phyloP scores from a whole-genome alignment of 805 yeast genomes.

The Saccharomycopsis synnaedendra region DNA sequence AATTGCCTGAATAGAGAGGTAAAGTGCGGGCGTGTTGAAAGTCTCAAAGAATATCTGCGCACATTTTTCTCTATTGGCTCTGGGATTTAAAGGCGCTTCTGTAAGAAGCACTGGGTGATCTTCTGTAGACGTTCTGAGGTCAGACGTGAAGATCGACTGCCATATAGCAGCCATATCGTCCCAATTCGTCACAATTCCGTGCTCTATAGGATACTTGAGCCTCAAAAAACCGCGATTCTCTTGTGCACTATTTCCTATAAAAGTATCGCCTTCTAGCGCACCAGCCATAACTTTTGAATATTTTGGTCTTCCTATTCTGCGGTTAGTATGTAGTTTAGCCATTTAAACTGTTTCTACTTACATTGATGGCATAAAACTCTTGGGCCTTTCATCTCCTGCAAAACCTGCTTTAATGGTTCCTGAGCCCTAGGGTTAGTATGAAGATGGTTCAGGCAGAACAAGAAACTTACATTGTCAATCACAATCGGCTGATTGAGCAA shows the following conservation, averaged over 20 bases:
- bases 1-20: constrained; percentile 65
- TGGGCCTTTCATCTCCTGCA: constrained; percentile 84
- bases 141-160: constrained; percentile 53
- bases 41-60: constrained; percentile 62
- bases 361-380: constrained; percentile 47
- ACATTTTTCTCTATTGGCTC: constrained; percentile 43
- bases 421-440: constrained; percentile 41
- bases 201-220: constrained; percentile 61
- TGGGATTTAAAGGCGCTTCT: constrained; percentile 80
- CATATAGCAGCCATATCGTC: constrained; percentile 75
- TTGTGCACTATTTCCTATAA: constrained; percentile 69
- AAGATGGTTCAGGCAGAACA: neutral
- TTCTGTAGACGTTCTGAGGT: constrained; percentile 46
- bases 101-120: constrained; percentile 85
- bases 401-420: constrained; percentile 82
- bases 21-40: constrained; percentile 67
- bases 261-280: constrained; percentile 50
- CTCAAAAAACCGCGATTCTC: constrained; percentile 65
- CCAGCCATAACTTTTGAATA: constrained; percentile 78
- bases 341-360: constrained; percentile 19
- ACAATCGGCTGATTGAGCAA: constrained; percentile 63
- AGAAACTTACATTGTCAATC: constrained; percentile 43
- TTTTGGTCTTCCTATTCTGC: constrained; percentile 64
- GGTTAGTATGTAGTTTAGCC: constrained; percentile 7
- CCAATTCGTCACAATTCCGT: constrained; percentile 79